Conservation (phyloP, 768 basidiomycete genomes). For the Lactifluus pinguis region DNA sequence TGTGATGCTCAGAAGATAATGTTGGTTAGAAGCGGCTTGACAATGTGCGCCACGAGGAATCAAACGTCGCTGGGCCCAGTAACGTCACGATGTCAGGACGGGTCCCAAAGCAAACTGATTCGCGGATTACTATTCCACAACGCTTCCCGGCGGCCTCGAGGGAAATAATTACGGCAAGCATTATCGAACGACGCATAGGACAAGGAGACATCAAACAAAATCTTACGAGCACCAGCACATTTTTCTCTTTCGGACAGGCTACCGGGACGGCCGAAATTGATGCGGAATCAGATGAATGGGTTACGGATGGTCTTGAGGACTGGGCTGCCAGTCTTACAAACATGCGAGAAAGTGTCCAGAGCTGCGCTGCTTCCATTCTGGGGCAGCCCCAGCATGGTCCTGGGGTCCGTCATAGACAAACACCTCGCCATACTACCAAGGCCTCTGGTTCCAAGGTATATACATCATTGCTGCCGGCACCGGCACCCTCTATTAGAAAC, state of each 20-base stretch:
- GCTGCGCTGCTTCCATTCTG: constrained; percentile 1
- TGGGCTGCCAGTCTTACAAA: constrained; percentile 5
- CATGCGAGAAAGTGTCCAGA: constrained; percentile 11
- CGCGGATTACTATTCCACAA: neutral
- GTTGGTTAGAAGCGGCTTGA: neutral
- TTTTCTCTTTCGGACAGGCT: neutral
- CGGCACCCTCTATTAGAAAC: neutral
- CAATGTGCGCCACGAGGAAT: neutral
- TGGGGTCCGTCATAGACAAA: neutral
- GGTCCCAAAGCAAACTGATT: neutral
- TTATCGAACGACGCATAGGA: neutral
- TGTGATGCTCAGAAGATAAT: neutral
- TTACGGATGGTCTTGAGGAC: neutral
- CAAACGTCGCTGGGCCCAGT: neutral
- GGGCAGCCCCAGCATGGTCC: neutral
- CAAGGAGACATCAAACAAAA: neutral
- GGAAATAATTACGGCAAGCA: neutral
- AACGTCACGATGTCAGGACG: neutral
- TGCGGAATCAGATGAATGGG: constrained; percentile 6
- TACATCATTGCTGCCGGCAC: neutral
- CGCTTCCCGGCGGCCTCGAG: neutral
- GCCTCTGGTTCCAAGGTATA: constrained; percentile 1
- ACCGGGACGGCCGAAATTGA: neutral
- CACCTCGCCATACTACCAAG: neutral
- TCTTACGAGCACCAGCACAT: neutral